Base-by-base conservation (phyloP, 2,329 filamentous ascomycete genomes). In the Malbranchea zuffiana region DNA sequence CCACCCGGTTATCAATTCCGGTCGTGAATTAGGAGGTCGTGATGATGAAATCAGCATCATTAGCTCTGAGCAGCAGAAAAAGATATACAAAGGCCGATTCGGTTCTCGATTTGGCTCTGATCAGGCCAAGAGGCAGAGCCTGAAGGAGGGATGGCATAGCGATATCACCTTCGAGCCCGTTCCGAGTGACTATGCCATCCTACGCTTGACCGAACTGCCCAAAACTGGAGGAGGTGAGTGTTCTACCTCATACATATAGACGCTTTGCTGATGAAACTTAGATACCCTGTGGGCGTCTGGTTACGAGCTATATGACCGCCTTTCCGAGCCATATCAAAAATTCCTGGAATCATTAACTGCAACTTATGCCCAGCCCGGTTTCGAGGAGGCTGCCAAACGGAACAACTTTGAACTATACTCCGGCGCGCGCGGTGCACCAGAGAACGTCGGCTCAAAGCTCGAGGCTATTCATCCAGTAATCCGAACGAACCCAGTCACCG, bases 371-470 rank as follows among this genome's bases (percentile, higher is more conserved):
- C 50, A 57, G 26, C 55, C 54, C 0, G 39, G 38, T 12, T 60
- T 58, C 31, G 50, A 53, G 26, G 41, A 52, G n/a, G 41, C 47
- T 5, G 54, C 58, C n/a, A 47, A 52, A 23, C 43, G 51, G 2
- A 52, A 55, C 18, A 47, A 49, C 13, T 52, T 57, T 17, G 42
- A 52, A 11, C 41, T 62, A 5, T 53, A 51, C 28, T 44, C 44
- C 3, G 51, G 46, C 1, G 48, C 50, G 3, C 49, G 54, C 5
- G 75, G 75, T 1, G 69, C 69, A 1, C 72, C 72, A 1, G 59
- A 74, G 40, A 79, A 79, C 46, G 58, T 70, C 13, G 74, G 74
- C 27, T 56, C 57, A 3, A 61, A 65, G 16, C 60, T 78, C 23
- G 55, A 52, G 26, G 66, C 73, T 0, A 58, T 57, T 4, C 62